Evolutionary conservation across 2,329 filamentous ascomycete species (phyloP).

Genomic region (Dissoconium aciculare): DNA sequence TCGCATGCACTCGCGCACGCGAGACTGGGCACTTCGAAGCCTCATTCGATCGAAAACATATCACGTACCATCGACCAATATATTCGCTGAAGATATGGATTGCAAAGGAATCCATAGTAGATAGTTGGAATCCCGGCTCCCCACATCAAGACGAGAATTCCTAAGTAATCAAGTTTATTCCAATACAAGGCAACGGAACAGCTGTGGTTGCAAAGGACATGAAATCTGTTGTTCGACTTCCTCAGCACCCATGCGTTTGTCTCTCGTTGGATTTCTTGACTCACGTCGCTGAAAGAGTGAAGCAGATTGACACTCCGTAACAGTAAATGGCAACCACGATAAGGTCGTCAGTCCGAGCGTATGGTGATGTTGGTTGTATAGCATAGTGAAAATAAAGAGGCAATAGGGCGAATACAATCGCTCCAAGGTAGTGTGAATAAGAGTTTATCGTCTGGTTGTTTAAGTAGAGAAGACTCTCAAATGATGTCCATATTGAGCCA

Average conservation of each 20-base stretch:
- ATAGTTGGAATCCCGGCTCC: constrained; percentile 9
- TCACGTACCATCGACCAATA: background rate
- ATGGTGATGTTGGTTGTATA: background rate
- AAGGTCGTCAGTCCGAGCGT: constrained; percentile 3
- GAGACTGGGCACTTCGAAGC: too few species aligned
- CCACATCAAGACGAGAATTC: constrained; percentile 12
- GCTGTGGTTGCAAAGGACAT: constrained; percentile 9
- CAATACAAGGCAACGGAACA: constrained; percentile 2
- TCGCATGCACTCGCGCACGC: too few species aligned
- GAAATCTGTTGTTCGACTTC: constrained; percentile 11
- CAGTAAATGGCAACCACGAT: constrained; percentile 9
- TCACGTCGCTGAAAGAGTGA: constrained; percentile 8
- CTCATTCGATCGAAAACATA: too few species aligned
- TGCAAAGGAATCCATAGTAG: constrained; percentile 12
- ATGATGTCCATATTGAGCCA: background rate
- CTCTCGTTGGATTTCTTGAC: too few species aligned
- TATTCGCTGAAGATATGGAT: constrained; percentile 4
- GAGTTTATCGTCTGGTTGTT: constrained; percentile 4
- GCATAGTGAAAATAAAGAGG: background rate
- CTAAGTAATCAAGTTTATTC: constrained; percentile 12
- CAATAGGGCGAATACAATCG: constrained; percentile 2
- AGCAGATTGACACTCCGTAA: constrained; percentile 8
- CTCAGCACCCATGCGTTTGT: too few species aligned
- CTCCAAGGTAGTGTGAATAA: constrained; percentile 5
- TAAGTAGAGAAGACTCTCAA: constrained; percentile 1